Conservation (phyloP, 495 filamentous ascomycete species). For the Pyrenopolyporus hunteri region DNA sequence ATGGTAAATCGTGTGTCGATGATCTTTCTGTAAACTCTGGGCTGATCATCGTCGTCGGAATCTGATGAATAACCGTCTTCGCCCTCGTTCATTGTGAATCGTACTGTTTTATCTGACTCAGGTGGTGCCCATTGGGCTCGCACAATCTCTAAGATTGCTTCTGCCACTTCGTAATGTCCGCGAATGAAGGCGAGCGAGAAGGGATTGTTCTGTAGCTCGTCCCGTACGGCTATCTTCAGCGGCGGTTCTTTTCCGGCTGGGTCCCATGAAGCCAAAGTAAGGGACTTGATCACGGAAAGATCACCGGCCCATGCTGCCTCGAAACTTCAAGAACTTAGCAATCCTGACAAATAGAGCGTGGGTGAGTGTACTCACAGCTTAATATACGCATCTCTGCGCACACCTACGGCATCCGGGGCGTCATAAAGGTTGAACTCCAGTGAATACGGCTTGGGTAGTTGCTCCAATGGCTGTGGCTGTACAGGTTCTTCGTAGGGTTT, state of each 20-base stretch:
- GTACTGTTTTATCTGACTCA: conserved; percentile 47
- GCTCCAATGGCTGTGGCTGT: conserved; percentile 2
- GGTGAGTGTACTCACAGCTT: conserved; percentile 47
- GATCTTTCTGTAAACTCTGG: conserved; percentile 55
- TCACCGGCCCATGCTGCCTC: conserved; percentile 75
- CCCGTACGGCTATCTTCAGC: conserved; percentile 64
- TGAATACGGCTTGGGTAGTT: conserved; percentile 46
- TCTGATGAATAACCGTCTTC: conserved; percentile 35
- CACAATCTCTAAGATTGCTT: conserved; percentile 68
- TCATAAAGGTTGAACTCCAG: conserved; percentile 54
- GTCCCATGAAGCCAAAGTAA: conserved; percentile 54
- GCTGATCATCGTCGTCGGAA: conserved; percentile 38
- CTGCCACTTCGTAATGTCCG: conserved; percentile 65
- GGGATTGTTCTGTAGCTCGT: conserved; percentile 52
- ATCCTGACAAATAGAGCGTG: neutral
- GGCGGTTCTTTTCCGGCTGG: conserved; percentile 57
- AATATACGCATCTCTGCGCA: conserved; percentile 61
- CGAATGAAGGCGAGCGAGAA: conserved; percentile 69
- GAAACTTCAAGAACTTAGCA: conserved; percentile 55
- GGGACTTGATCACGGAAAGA: conserved; percentile 59
- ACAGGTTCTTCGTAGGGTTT: neutral
- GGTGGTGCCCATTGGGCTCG: conserved; percentile 65
- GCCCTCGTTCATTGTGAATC: conserved; percentile 55
- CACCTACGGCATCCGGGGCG: conserved; percentile 57
- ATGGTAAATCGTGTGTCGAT: conserved; percentile 70